These are phyloP conservation scores for Gossypium bickii DNA, from an alignment of 345 rosid species.

Conservation along the genomic window DNA sequence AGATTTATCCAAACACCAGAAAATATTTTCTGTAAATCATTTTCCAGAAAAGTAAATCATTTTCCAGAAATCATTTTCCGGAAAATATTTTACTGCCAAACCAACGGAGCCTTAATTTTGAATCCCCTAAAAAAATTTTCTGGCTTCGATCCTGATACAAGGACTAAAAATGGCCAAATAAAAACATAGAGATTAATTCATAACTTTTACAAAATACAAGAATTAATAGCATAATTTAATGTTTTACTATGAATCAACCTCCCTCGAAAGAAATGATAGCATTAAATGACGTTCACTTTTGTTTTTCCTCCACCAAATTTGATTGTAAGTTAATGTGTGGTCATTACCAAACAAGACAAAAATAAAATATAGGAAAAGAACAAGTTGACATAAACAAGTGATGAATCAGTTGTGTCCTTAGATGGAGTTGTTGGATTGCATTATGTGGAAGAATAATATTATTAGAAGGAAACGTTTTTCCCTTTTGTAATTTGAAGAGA, in stretches of 20 bases:
- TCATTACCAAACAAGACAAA: neutral
- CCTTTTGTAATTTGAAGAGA: conserved; percentile 7
- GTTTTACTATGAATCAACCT: too few species aligned
- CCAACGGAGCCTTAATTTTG: too few species aligned
- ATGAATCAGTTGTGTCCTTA: neutral
- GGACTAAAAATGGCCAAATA: too few species aligned
- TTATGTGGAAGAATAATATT: neutral
- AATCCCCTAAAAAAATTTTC: accelerated
- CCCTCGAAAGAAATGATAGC: too few species aligned
- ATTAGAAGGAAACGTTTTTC: conserved; percentile 5
- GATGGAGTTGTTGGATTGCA: conserved; percentile 26
- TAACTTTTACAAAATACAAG: too few species aligned
- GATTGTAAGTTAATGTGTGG: neutral
- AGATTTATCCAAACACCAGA: too few species aligned
- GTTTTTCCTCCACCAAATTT: conserved; percentile 2
- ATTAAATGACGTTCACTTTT: neutral
- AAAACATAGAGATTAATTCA: too few species aligned
- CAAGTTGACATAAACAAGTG: conserved; percentile 17
- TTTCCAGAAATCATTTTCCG: too few species aligned
- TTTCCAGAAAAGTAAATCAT: too few species aligned
- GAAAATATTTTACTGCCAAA: too few species aligned
- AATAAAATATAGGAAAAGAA: neutral
- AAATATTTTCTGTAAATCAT: too few species aligned
- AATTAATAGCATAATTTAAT: too few species aligned
- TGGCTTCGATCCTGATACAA: accelerated